Evolutionary conservation across 306 rosid genomes (phyloP), one percentile per base, ranked within the genome.

Genomic region (Acmispon strigosus): DNA sequence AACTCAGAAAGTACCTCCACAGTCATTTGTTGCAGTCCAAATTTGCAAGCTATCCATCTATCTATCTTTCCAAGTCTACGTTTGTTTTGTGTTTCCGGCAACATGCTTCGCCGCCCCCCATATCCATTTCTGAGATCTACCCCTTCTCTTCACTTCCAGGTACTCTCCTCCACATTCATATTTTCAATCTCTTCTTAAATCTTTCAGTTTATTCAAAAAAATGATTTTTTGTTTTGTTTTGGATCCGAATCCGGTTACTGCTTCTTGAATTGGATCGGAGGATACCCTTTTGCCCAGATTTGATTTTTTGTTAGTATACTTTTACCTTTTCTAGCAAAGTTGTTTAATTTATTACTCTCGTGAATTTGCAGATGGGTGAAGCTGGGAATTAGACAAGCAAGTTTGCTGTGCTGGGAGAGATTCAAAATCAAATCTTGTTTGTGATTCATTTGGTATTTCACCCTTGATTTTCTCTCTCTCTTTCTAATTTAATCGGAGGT

Each of bases 311-410:
- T 15, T 0, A 0, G 12, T 69, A 9, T 19, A 34, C 17, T 18
- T 63, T 49, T 53, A 24, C 34, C 39, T 24, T 78, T 82, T 59
- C 14, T 36, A 65, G 20, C 20, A 10, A 29, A 32, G 13, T 39
- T 32, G 29, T 43, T 56, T 72, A 66, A 45, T 51, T 75, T 81
- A 18, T 54, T 14, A 0, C 57, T 73, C 51, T 72, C 53, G 2
- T 76, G 60, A 54, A 67, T 82, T 76, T 82, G 77, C 88, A 88
- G 94, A 41, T 80, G 62, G 62, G 45, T 8, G 11, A 22, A 61
- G 77, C 76, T 69, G 70, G 69, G 72, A 81, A 74, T 64, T 68
- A 19, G 68, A 36, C 48, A 41, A 66, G 80, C 37, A 41, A 69
- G 5, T 34, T 73, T 70, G 8, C 44, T 39, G 65, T 66, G 8